A percentile compares a stretch with the other conserved stretches of the same genome.
Conservation (phyloP, 371 early-diverging fungal species). For the Circinella umbellata region DNA sequence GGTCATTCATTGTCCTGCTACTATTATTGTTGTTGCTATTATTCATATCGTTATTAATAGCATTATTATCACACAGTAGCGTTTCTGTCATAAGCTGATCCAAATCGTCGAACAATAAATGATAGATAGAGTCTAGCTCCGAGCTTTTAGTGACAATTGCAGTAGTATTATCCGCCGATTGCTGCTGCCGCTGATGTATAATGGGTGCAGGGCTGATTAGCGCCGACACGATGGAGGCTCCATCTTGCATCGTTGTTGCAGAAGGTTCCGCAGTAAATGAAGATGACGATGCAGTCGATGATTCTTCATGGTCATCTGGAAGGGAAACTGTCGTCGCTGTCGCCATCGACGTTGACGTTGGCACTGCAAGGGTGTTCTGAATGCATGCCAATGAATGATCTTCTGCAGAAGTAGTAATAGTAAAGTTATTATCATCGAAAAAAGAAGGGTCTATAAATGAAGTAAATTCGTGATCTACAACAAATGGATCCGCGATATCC, state of each 20-base stretch:
- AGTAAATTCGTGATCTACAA: constrained; percentile 11
- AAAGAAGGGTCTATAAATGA: constrained; percentile 14
- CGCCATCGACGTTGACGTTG: neutral
- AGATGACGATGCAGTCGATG: neutral
- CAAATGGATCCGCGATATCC: constrained; percentile 9
- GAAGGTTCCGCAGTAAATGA: neutral
- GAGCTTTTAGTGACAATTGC: neutral
- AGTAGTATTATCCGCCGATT: neutral
- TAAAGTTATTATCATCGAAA: constrained; percentile 5
- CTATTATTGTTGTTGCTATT: neutral
- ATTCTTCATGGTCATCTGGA: neutral
- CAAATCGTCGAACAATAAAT: constrained; percentile 11
- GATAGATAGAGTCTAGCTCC: constrained; percentile 10
- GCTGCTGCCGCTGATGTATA: constrained; percentile 4
- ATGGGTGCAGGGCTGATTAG: neutral
- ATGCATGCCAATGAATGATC: neutral
- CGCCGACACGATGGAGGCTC: constrained; percentile 3
- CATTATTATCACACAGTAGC: neutral
- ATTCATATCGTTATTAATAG: neutral
- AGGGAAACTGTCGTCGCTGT: neutral
- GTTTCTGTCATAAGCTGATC: constrained; percentile 6
- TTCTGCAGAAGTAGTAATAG: neutral
- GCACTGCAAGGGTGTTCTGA: neutral
- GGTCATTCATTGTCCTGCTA: too few relatives aligned
- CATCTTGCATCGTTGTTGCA: constrained; percentile 1